Percentiles rank a stretch among this genome's conserved stretches.
phyloP scores from a whole-genome alignment of 2,329 filamentous ascomycete species.

The Coniochaeta sp. region DNA sequence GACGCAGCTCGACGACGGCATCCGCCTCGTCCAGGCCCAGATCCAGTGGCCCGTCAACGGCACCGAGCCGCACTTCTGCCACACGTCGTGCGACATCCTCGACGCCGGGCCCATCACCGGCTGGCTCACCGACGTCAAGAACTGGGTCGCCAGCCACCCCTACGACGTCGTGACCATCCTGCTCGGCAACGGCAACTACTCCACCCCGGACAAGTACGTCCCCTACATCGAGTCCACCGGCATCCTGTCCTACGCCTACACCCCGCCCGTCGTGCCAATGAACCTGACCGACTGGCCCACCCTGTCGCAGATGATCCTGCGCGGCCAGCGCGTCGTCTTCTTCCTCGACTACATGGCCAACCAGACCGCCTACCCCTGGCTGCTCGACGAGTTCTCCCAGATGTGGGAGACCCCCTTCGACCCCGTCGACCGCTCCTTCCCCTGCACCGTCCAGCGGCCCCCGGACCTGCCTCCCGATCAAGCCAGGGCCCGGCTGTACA shows the following conservation, averaged over 20 bases:
- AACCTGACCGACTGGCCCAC: conserved; percentile 74
- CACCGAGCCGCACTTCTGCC: conserved; percentile 65
- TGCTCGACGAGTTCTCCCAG: conserved; percentile 80
- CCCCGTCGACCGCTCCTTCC: conserved; percentile 55
- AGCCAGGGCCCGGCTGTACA: conserved; percentile 59
- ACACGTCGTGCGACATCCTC: conserved; percentile 74
- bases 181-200: conserved; percentile 75
- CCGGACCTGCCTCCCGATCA: conserved; percentile 50
- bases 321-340: conserved; percentile 63
- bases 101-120: conserved; percentile 70
- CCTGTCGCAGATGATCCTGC: conserved; percentile 66
- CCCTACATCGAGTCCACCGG: conserved; percentile 64
- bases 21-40: conserved; percentile 56
- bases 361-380: conserved; percentile 70
- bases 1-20: conserved; percentile 69
- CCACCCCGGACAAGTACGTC: conserved; percentile 54
- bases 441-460: conserved; percentile 72
- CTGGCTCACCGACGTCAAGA: conserved; percentile 61
- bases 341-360: conserved; percentile 84
- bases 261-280: conserved; percentile 65
- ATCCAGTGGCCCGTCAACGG: conserved; percentile 49
- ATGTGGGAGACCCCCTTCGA: conserved; percentile 91
- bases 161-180: conserved; percentile 86
- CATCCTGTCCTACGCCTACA: conserved; percentile 65
- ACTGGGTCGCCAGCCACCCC: conserved; percentile 69